Conservation (phyloP, 1,139 yeast species). For the Candida glucosophila region DNA sequence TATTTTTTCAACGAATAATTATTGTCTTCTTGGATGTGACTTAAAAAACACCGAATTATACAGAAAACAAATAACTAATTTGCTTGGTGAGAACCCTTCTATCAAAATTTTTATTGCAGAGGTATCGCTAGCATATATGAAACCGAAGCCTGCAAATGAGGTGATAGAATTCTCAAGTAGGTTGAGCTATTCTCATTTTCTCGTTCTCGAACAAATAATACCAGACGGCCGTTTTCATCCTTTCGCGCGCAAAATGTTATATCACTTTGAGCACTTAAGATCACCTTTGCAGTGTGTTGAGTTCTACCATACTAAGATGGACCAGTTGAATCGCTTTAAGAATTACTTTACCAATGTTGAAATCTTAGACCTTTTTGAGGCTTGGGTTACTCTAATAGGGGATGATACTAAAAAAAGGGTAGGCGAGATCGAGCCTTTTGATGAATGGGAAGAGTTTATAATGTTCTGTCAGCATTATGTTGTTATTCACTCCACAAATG, state of each 20-base stretch:
- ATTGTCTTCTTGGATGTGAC: constrained; percentile 66
- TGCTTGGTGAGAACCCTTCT: constrained; percentile 17
- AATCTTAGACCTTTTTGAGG: constrained; percentile 46
- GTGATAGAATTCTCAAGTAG: constrained; percentile 44
- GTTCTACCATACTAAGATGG: constrained; percentile 42
- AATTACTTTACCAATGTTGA: constrained; percentile 38
- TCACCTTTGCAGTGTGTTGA: constrained; percentile 67
- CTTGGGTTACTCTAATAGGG: constrained; percentile 44
- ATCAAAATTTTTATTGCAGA: constrained; percentile 66
- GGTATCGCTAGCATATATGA: constrained; percentile 78
- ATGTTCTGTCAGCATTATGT: constrained; percentile 72
- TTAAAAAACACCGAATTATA: constrained; percentile 43
- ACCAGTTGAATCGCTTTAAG: constrained; percentile 45
- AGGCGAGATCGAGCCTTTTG: constrained; percentile 53
- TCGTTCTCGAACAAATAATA: constrained; percentile 63
- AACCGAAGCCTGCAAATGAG: constrained; percentile 56
- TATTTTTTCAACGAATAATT: constrained; percentile 34
- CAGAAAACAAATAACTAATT: constrained; percentile 19
- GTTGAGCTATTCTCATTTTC: constrained; percentile 48
- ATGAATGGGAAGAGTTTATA: constrained; percentile 78
- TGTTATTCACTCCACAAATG: constrained; percentile 55
- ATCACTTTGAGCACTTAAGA: constrained; percentile 57
- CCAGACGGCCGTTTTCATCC: constrained; percentile 59
- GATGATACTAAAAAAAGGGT: constrained; percentile 17
- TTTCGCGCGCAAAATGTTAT: constrained; percentile 68